Evolutionary conservation across 495 filamentous ascomycete genomes (phyloP), one percentile per base, ranked within the genome.

Genomic region (Trichoderma orchidacearum): DNA sequence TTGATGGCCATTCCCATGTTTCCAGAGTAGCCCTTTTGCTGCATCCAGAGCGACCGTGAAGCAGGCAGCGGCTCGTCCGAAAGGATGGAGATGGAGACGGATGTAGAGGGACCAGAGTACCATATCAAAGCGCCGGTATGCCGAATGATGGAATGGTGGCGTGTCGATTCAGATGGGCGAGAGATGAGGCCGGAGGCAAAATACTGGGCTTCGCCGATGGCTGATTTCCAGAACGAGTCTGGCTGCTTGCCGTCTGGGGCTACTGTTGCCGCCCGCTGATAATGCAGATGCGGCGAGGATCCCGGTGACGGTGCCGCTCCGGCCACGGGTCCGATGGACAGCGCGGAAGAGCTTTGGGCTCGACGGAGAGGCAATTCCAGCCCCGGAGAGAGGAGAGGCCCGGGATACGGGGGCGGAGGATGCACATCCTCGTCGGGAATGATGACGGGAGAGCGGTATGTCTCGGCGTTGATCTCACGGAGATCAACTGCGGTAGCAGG

Each of bases 1-100:
- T 84, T 85, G 30, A 81, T 68, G 25, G 75, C 73, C 83, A 86
- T 85, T 21, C 84, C 84, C 17, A 80, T 79, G 59, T 85, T 84
- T 7, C 84, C 84, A 0, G 78, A 78, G 74, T 78, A 86, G 17
- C 84, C 84, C 54, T 80, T 81, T 61, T 73, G 75, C 64, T 86
- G 84, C 31, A 86, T 63, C 80, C 81, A 87, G 31, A 85, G 65
- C 7, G 77, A 80, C 34, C 83, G 80, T 36, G 80, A 74, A 1
- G 66, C 31, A 1, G 83, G 82, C 3, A 86, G 63, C 1, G 76
- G 75, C 15, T 68, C 62, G 60, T 83, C 75, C 9, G 77, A 65
- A 67, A 87, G 85, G 53, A 85, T 72, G 18, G 82, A 80, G 29
- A 86, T 69, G 2, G 77, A 70, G 3, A 87, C 67, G 23, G 80